These are phyloP conservation scores for Erysimum pusillum DNA, from an alignment of 441 rosid genomes.

Conservation along the genomic window DNA sequence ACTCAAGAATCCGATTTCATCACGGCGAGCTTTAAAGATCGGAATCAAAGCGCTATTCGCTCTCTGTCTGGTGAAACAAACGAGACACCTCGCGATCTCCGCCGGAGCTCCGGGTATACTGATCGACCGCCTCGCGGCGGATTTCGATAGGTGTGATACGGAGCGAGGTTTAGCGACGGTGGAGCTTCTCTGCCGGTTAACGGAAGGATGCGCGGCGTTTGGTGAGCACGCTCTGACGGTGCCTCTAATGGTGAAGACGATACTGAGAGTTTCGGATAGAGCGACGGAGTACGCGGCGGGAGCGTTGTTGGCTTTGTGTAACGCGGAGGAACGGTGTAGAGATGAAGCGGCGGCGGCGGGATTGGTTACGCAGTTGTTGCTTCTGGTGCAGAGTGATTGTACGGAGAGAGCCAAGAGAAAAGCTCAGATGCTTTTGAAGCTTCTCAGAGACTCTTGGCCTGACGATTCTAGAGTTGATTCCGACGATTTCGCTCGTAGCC, in stretches of 20 bases:
- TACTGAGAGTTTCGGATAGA: constrained; percentile 79
- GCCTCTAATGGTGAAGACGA: constrained; percentile 77
- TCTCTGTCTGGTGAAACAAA: constrained; percentile 74
- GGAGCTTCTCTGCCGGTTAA: constrained; percentile 78
- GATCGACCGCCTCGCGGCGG: constrained; percentile 73
- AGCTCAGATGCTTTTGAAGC: constrained; percentile 83
- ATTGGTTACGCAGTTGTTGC: constrained; percentile 73
- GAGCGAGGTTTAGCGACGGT: constrained; percentile 85
- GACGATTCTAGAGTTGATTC: constrained; percentile 69
- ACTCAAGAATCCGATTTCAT: constrained; percentile 52
- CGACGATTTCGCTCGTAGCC: constrained; percentile 72
- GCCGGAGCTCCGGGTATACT: constrained; percentile 79
- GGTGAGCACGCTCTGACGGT: constrained; percentile 75
- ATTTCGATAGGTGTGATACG: constrained; percentile 78
- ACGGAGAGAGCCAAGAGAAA: constrained; percentile 94
- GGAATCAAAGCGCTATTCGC: constrained; percentile 80
- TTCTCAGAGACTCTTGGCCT: constrained; percentile 90
- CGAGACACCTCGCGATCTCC: constrained; percentile 71
- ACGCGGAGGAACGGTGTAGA: constrained; percentile 71
- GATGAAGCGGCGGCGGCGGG: constrained; percentile 86
- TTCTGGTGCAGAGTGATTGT: constrained; percentile 91
- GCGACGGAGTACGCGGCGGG: constrained; percentile 97
- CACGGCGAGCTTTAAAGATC: constrained; percentile 68
- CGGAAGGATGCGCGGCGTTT: constrained; percentile 73
- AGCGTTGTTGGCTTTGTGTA: constrained; percentile 73